A percentile compares a stretch with the other conserved stretches of the same genome.
Evolutionary conservation across 352 stramenopile species (phyloP).

Genomic region (Thraustotheca clavata): DNA sequence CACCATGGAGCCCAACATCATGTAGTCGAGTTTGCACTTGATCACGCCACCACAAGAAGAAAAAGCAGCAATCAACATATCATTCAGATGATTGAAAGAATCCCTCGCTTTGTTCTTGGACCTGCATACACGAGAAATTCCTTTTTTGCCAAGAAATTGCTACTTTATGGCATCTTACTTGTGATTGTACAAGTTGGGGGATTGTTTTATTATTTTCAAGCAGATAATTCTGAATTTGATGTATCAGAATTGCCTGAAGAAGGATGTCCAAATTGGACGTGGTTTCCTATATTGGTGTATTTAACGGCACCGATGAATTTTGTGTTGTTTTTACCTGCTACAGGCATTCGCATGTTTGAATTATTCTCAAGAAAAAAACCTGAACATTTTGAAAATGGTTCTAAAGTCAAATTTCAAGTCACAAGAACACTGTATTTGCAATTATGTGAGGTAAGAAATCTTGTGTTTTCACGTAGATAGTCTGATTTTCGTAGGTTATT

Average conservation of each 20-base stretch:
- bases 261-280: conserved; percentile 45
- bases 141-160: conserved; percentile 61
- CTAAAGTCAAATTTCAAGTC: conserved; percentile 35
- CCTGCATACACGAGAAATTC: conserved; percentile 53
- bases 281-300: conserved; percentile 55
- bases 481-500: conserved; percentile 12
- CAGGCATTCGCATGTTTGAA: conserved; percentile 54
- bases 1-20: neutral
- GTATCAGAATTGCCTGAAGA: conserved; percentile 28
- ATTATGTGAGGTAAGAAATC: conserved; percentile 45
- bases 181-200: conserved; percentile 43
- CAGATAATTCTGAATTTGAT: conserved; percentile 25
- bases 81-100: conserved; percentile 4
- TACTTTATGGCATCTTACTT: conserved; percentile 54
- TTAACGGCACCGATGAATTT: conserved; percentile 55
- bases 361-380: conserved; percentile 59
- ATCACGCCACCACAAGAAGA: neutral
- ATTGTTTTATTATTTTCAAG: conserved; percentile 55
- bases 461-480: neutral
- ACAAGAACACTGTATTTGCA: conserved; percentile 72
- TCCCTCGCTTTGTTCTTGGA: conserved; percentile 1
- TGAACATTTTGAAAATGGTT: conserved; percentile 37
- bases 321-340: conserved; percentile 52
- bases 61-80: neutral
- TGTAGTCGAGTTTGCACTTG: neutral